A percentile compares a stretch with the other conserved stretches of the same genome.
Conservation (phyloP, 805 yeast species). For the Candida saitoana region DNA sequence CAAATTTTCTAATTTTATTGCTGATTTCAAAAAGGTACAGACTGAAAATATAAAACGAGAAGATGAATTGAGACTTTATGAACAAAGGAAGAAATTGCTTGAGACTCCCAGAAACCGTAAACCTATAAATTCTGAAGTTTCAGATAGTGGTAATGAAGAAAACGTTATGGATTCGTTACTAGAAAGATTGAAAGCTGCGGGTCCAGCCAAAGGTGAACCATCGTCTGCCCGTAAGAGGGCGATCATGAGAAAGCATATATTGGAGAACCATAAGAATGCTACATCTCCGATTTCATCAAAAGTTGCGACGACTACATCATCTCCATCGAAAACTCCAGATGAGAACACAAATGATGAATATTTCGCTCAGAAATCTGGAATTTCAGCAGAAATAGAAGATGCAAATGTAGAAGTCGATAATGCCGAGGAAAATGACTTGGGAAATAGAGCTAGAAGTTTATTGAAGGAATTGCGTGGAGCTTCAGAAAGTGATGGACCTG, state of each 20-base stretch:
- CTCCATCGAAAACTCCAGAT: conserved; percentile 2
- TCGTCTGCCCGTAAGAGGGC: conserved; percentile 79
- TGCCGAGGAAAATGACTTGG: conserved; percentile 37
- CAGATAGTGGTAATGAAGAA: conserved; percentile 28
- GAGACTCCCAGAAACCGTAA: conserved; percentile 37
- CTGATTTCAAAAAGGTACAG: conserved; percentile 61
- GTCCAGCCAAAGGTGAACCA: conserved; percentile 72
- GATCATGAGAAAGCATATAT: conserved; percentile 59
- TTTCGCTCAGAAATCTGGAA: conserved; percentile 8
- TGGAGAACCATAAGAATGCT: conserved; percentile 26
- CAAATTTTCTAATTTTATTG: conserved; percentile 56
- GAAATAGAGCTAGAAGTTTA: conserved; percentile 59
- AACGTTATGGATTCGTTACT: conserved; percentile 80
- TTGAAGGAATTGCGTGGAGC: conserved; percentile 54
- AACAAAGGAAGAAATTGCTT: conserved; percentile 64
- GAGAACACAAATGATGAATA: conserved; percentile 6
- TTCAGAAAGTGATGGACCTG: conserved; percentile 13
- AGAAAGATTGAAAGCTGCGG: conserved; percentile 83
- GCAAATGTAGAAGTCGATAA: conserved; percentile 4
- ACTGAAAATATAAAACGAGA: conserved; percentile 62
- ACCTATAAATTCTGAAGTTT: conserved; percentile 15
- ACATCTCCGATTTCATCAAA: conserved; percentile 5
- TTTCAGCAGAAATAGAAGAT: conserved; percentile 5
- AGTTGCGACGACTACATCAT: background rate
- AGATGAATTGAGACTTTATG: conserved; percentile 66